Conservation (phyloP, 73 alveolate genomes). For the Symbiodinium natans region DNA sequence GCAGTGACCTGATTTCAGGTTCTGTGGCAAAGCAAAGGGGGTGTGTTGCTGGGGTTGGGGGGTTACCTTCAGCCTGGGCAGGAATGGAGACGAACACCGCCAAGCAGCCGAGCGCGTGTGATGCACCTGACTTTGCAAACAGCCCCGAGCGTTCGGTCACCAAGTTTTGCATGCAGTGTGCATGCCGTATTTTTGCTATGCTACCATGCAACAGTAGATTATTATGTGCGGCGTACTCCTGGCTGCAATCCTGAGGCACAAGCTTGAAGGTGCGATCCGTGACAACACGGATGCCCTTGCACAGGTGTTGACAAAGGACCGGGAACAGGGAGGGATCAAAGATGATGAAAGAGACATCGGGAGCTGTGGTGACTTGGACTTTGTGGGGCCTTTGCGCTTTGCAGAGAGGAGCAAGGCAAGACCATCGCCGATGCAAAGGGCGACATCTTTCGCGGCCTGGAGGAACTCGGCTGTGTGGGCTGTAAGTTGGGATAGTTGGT, state of each 20-base stretch:
- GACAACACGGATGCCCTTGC: conserved; percentile 95
- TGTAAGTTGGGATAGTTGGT: no score
- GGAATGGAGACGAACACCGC: conserved; percentile 97
- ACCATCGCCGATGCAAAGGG: conserved; percentile 98
- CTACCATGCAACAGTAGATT: no score
- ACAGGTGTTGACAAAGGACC: conserved; percentile 40
- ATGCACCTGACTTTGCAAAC: conserved; percentile 16
- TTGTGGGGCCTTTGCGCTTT: no score
- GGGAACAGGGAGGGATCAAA: background rate
- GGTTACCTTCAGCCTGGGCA: conserved; percentile 93
- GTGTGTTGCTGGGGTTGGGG: no score
- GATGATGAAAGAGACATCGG: no score
- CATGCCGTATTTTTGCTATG: no score
- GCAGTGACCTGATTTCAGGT: no score
- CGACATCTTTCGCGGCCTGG: conserved; percentile 96
- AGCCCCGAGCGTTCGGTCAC: no score
- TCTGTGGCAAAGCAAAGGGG: no score
- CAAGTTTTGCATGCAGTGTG: no score
- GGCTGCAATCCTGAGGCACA: conserved; percentile 51
- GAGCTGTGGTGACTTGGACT: no score
- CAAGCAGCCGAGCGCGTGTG: conserved; percentile 80
- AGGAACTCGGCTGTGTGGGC: background rate
- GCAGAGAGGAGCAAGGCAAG: conserved; percentile 97
- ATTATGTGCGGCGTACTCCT: no score
- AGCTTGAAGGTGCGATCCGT: conserved; percentile 79